Conservation (phyloP, 2,329 filamentous ascomycete species). For the Intubia oerlemansii region DNA sequence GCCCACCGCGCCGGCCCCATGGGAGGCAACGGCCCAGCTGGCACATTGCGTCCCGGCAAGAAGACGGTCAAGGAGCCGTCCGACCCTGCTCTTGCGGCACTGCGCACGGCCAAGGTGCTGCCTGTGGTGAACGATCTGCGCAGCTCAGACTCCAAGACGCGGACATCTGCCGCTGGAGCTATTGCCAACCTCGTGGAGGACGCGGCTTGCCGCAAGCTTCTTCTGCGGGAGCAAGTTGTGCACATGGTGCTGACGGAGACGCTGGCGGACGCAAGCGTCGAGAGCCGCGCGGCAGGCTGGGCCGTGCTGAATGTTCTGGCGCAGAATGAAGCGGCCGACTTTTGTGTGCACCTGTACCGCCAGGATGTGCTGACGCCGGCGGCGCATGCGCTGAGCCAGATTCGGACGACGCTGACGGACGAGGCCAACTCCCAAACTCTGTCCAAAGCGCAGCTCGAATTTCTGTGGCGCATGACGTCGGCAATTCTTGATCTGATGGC, state of each 20-base stretch:
- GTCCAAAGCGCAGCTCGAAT: slow-evolving; percentile 28
- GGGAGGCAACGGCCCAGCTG: no score
- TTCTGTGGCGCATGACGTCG: slow-evolving; percentile 30
- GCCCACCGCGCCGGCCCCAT: not conserved
- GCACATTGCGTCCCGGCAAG: no score
- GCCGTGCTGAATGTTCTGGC: slow-evolving; percentile 39
- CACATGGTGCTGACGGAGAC: slow-evolving; percentile 41
- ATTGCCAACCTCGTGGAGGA: slow-evolving; percentile 42
- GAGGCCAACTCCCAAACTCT: slow-evolving; percentile 19
- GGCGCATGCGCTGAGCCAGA: slow-evolving; percentile 30
- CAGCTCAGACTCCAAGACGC: slow-evolving; percentile 34
- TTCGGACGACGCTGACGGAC: slow-evolving; percentile 16
- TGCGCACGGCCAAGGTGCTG: slow-evolving; percentile 40
- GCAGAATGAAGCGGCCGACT: slow-evolving; percentile 42
- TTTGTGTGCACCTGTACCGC: slow-evolving; percentile 42
- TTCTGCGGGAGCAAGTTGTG: slow-evolving; percentile 45
- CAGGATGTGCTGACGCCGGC: slow-evolving; percentile 39
- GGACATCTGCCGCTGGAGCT: slow-evolving; percentile 34
- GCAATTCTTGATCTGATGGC: slow-evolving; percentile 31
- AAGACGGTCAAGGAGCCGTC: slow-evolving; percentile 38
- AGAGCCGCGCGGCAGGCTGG: slow-evolving; percentile 47
- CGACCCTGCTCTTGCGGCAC: slow-evolving; percentile 39
- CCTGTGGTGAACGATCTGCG: slow-evolving; percentile 39
- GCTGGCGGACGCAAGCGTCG: slow-evolving; percentile 37
- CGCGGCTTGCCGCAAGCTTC: slow-evolving; percentile 37